These are phyloP conservation scores for Suhomyces ambrosiae DNA, from an alignment of 1,139 yeast species.

Conservation along the genomic window DNA sequence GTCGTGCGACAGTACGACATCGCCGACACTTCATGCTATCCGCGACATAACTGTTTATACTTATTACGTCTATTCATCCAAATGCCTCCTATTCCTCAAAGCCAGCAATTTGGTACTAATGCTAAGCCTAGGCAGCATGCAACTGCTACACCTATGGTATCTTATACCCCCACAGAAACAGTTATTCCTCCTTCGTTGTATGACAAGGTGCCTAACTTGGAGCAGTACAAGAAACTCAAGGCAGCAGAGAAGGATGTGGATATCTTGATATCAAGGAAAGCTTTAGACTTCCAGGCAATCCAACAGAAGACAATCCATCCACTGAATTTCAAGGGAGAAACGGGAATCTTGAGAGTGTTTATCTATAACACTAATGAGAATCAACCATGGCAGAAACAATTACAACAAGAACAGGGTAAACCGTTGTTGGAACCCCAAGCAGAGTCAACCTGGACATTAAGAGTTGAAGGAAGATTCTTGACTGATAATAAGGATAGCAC, in stretches of 20 bases:
- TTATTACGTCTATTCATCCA: not conserved
- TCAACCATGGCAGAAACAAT: slow-evolving; percentile 86
- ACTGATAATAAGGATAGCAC: slow-evolving; percentile 29
- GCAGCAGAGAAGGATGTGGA: slow-evolving; percentile 83
- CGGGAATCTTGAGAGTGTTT: slow-evolving; percentile 70
- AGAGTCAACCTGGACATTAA: slow-evolving; percentile 76
- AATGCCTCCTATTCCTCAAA: slow-evolving; percentile 13
- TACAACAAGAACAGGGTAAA: slow-evolving; percentile 29
- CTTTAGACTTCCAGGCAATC: slow-evolving; percentile 82
- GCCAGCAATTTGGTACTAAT: slow-evolving; percentile 13
- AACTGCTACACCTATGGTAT: slow-evolving; percentile 43
- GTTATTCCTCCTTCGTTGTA: slow-evolving; percentile 63
- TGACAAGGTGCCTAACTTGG: slow-evolving; percentile 71
- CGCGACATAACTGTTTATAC: not conserved
- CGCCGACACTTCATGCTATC: too few relatives aligned
- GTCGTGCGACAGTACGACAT: not conserved
- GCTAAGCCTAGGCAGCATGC: slow-evolving; percentile 36
- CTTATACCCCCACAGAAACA: slow-evolving; percentile 71
- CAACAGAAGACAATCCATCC: slow-evolving; percentile 52
- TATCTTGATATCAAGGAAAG: slow-evolving; percentile 76
- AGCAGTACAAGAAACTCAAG: slow-evolving; percentile 64
- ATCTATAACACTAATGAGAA: slow-evolving; percentile 80
- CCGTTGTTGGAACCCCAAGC: slow-evolving; percentile 24
- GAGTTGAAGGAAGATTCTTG: slow-evolving; percentile 83
- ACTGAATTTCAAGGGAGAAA: slow-evolving; percentile 45